A percentile compares a stretch with the other conserved stretches of the same genome.
Conservation (phyloP, 73 alveolate genomes). For the Paramecium tetraurelia region DNA sequence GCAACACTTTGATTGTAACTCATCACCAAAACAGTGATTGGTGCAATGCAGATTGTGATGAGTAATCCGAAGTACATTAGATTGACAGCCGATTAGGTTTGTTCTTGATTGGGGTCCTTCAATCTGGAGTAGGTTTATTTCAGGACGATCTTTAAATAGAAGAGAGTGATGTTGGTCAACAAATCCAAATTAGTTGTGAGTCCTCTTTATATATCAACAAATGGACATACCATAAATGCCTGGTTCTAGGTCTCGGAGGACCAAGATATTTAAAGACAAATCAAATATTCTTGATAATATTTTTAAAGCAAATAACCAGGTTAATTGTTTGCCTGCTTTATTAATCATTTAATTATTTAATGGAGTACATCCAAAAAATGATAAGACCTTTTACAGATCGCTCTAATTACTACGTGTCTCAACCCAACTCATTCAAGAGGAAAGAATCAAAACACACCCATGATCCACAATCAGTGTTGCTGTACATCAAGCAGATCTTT, state of each 20-base stretch:
- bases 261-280: conserved; percentile 35
- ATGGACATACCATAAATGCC: background rate
- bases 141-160: background rate
- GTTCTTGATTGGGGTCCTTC: background rate
- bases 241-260: background rate
- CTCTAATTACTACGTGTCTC: background rate
- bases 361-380: background rate
- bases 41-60: conserved; percentile 22
- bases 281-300: conserved; percentile 33
- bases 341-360: background rate
- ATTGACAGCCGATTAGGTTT: background rate
- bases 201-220: background rate
- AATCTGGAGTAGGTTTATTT: background rate
- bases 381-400: background rate
- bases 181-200: background rate
- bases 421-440: background rate
- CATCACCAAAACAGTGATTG: background rate
- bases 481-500: background rate
- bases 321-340: conserved; percentile 32
- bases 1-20: background rate
- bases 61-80: conserved; percentile 43
- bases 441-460: background rate
- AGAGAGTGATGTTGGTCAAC: background rate
- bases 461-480: background rate
- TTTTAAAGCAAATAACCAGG: conserved; percentile 40